Evolutionary conservation across 2,329 filamentous ascomycete genomes (phyloP).

Genomic region (Magnaporthiopsis rhizophila): DNA sequence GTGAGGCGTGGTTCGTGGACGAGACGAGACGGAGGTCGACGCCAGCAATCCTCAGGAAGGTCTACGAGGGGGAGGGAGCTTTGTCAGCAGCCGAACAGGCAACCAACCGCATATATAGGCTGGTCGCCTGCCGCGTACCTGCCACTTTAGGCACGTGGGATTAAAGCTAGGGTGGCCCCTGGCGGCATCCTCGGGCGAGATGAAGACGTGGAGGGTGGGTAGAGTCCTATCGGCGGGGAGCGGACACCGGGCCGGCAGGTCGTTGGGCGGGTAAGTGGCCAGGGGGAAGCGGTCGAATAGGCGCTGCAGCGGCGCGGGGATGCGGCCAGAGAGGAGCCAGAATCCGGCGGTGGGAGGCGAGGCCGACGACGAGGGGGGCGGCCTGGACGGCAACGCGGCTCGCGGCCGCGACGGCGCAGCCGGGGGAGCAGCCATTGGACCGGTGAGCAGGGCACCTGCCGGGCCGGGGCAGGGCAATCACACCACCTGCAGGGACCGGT

Average conservation of each 20-base stretch:
- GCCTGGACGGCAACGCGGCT: conserved; percentile 1
- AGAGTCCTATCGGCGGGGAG: conserved; percentile 23
- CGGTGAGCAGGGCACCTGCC: conserved; percentile 6
- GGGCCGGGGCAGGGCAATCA: background rate
- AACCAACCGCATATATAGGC: background rate
- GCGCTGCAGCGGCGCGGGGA: conserved; percentile 68
- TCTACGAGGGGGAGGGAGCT: conserved; percentile 38
- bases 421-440: background rate
- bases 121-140: conserved; percentile 47
- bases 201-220: conserved; percentile 69
- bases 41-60: conserved; percentile 70
- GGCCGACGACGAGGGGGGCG: background rate
- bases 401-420: background rate
- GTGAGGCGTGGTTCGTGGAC: conserved; percentile 90
- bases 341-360: conserved; percentile 18
- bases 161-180: conserved; percentile 71
- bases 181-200: conserved; percentile 52
- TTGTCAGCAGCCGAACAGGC: background rate
- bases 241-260: conserved; percentile 57
- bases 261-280: conserved; percentile 63
- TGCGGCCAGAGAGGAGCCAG: conserved; percentile 33
- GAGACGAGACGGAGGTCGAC: conserved; percentile 59
- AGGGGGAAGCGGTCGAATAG: conserved; percentile 84
- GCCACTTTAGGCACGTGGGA: conserved; percentile 91
- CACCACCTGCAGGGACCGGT: background rate